Base-by-base conservation (phyloP, 495 filamentous ascomycete genomes). In the Aspergillus nanangensis region DNA sequence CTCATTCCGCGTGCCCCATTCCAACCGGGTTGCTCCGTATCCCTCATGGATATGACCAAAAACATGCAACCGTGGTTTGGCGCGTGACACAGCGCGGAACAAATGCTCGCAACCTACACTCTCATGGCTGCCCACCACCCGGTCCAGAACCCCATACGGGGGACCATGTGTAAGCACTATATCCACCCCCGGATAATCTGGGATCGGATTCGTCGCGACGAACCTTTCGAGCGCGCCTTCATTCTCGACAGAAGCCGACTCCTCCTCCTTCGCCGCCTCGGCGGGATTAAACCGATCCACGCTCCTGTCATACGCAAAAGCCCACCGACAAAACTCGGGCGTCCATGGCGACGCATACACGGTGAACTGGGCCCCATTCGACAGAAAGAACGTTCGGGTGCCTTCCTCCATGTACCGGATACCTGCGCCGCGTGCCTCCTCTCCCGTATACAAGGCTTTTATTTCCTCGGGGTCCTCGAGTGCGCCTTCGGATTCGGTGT, bases 111-210 rank as follows among this genome's bases (percentile, higher is more conserved):
- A 81, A 0, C 78, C 78, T 5, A 75, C 74, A 36, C 65, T 60
- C 11, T 52, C 25, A 7, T 53, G 56, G 0, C 35, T 32, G 10
- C 21, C 49, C 3, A 52, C 53, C 11, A 71, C 68, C 11, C 35
- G n/a, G 39, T 90, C 87, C 3, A 84, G 61, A 2, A 83, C 62
- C 0, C 70, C 71, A 3, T 65, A 52, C 0, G 88, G 86, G 7
- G 88, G 88, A 3, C 86, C 83, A 52, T 93, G 87, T 0, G 87
- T 90, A 48, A 91, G 74, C 33, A 83, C 70, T 3, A 91, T 71
- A 50, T 91, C 83, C 10, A 84, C 62, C 1, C 48, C 56, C 0
- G 74, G 62, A 40, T 62, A 78, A 50, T 57, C 50, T 0, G 73
- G 83, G 51, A 77, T 64, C 2, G 77, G 77, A 23, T 71, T 70